phyloP scores from a whole-genome alignment of 352 stramenopile genomes.

The Lagenidium sp. region DNA sequence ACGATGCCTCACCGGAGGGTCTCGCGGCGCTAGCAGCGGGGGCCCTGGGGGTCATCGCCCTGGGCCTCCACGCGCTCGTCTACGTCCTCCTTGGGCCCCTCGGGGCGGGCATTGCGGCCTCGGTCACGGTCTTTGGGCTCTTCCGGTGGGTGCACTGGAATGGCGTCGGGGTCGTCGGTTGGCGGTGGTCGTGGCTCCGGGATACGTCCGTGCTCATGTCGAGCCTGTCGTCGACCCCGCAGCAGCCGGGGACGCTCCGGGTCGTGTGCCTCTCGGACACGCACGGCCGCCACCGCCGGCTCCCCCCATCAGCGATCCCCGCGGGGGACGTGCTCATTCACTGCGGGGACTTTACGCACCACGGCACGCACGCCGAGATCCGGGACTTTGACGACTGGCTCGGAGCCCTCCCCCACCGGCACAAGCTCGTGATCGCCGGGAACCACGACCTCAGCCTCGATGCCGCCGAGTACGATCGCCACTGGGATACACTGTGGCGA shows the following conservation, averaged over 20 bases:
- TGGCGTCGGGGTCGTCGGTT: slow-evolving; percentile 47
- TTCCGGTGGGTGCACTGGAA: slow-evolving; percentile 60
- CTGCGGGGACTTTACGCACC: slow-evolving; percentile 87
- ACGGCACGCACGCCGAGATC: slow-evolving; percentile 58
- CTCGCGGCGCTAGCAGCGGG: slow-evolving; percentile 7
- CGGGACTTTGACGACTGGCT: slow-evolving; percentile 74
- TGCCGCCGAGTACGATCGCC: slow-evolving; percentile 42
- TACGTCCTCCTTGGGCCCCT: slow-evolving; percentile 20
- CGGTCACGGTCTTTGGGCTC: slow-evolving; percentile 9
- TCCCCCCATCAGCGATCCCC: slow-evolving; percentile 61
- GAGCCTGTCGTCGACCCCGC: slow-evolving; percentile 24
- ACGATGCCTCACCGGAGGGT: slow-evolving; percentile 25
- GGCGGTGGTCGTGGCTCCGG: slow-evolving; percentile 31
- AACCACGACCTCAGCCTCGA: slow-evolving; percentile 83
- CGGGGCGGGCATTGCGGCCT: slow-evolving; percentile 6
- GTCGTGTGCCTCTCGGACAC: slow-evolving; percentile 82
- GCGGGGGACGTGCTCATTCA: slow-evolving; percentile 84
- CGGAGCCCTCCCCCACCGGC: slow-evolving; percentile 46
- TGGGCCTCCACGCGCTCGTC: slow-evolving; percentile 5
- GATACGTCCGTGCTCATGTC: slow-evolving; percentile 16
- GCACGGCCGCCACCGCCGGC: slow-evolving; percentile 53
- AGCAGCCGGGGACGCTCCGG: slow-evolving; percentile 46
- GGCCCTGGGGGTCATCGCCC: slow-evolving; percentile 8
- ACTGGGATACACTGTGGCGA: slow-evolving; percentile 52
- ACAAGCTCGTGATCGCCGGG: slow-evolving; percentile 77